Base-by-base conservation (phyloP, 2,329 filamentous ascomycete genomes). In the Chaetomium sp. region DNA sequence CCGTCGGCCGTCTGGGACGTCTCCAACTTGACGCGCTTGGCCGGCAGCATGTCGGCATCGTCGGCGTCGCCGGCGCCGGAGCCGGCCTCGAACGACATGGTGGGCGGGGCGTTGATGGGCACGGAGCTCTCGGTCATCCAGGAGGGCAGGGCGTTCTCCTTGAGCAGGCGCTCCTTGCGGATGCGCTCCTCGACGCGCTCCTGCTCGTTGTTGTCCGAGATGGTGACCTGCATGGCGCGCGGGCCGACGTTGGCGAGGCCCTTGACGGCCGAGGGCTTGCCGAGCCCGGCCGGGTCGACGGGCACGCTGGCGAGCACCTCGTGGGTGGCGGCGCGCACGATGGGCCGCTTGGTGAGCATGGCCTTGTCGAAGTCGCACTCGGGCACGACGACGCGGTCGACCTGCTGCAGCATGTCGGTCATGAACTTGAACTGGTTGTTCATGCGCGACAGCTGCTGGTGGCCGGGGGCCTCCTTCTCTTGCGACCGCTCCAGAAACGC, bases 351-450 rank as follows among this genome's bases (percentile, higher is more conserved):
- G 59, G 83, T 83, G 27, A 83, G 81, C 27, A 90, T 80, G 2
- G 90, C 90, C 25, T 85, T 82, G 57, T 92, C 89, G 70, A 92
- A 92, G 69, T 85, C 89, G 73, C 90, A 89, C 69, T 88, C 89
- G 1, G 91, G 91, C 7, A 96, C 87, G 45, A 87, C 81, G 6
- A 89, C 83, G n/a, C 85, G 82, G 73, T 95, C 92, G 65, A 96
- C 91, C 72, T 89, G 84, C 62, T 89, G 90, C 68, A 96, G 81
- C 61, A 93, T 82, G 64, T 90, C 86, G 63, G 90, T 89, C 69
- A 95, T 88, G 71, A 91, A 91, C 70, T 88, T 88, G 76, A 94
- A 89, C 75, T 94, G 89, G 71, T 88, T 87, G 76, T 94, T 94
- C 72, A 95, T 81, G 55, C 87, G 83, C 25, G 88, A 90, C 55